phyloP scores from a whole-genome alignment of 2,329 filamentous ascomycete species.

The Botrytis paeoniae region DNA sequence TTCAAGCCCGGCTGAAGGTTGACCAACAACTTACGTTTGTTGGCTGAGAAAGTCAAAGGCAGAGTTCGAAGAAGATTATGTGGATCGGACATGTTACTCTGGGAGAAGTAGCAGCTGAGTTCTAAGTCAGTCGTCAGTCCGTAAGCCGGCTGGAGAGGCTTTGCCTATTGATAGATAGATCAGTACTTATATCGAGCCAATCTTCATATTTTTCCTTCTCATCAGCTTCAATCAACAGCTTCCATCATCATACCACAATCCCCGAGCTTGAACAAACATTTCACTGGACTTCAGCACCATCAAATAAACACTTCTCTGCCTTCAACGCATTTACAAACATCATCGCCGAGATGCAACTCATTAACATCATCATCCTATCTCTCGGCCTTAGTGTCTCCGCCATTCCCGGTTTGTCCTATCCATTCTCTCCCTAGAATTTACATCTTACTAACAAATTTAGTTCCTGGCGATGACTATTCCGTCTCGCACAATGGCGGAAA shows the following conservation, averaged over 20 bases:
- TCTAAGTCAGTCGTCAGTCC: neutral
- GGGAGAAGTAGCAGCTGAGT: neutral
- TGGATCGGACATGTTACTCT: neutral
- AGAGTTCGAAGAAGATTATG: neutral
- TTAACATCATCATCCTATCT: conserved; percentile 1
- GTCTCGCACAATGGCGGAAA: neutral
- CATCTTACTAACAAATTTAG: neutral
- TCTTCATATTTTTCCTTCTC: neutral
- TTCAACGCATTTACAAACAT: neutral
- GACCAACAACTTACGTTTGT: neutral
- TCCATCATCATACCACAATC: neutral
- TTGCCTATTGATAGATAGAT: neutral
- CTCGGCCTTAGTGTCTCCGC: neutral
- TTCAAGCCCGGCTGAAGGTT: neutral
- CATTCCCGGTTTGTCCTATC: neutral
- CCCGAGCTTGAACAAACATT: neutral
- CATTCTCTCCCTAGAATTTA: neutral
- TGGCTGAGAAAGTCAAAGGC: neutral
- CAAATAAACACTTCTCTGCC: neutral
- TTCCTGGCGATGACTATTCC: neutral
- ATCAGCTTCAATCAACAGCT: neutral
- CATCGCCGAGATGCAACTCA: neutral
- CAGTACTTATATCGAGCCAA: neutral
- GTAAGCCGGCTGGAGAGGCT: neutral
- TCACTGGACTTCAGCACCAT: neutral